These are phyloP conservation scores for Hypoxylon lienhwacheense DNA, from an alignment of 495 filamentous ascomycete species.

Conservation along the genomic window DNA sequence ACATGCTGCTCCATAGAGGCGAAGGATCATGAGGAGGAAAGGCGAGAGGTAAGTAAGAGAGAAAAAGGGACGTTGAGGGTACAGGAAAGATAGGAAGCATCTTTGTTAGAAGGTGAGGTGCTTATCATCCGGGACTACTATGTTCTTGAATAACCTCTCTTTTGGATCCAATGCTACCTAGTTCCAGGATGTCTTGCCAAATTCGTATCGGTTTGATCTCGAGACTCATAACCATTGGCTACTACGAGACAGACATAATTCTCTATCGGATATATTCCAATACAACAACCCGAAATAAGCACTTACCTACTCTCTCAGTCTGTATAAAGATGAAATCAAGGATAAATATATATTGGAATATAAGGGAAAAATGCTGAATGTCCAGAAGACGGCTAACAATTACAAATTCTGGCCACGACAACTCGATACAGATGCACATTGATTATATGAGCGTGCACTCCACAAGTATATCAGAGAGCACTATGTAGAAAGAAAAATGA, in stretches of 20 bases:
- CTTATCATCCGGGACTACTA: background rate
- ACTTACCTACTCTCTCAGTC: too few species aligned
- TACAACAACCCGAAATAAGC: background rate
- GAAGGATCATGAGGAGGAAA: too few species aligned
- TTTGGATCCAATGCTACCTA: background rate
- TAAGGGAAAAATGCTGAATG: background rate
- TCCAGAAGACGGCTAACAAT: constrained; percentile 5
- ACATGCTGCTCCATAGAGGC: too few species aligned
- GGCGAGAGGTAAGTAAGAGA: too few species aligned
- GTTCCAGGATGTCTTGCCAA: constrained; percentile 4
- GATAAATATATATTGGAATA: background rate
- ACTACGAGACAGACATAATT: background rate
- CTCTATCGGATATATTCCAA: too few species aligned
- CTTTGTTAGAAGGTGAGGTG: background rate
- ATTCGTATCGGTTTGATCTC: constrained; percentile 7
- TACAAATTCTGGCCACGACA: constrained; percentile 22
- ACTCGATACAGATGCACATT: constrained; percentile 7
- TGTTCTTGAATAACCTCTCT: background rate
- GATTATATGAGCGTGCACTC: constrained; percentile 2
- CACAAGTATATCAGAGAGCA: background rate
- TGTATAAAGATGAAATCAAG: too few species aligned
- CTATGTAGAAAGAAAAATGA: background rate
- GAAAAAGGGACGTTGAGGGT: too few species aligned
- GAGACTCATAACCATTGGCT: constrained; percentile 14
- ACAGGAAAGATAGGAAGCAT: background rate